Base-by-base conservation (phyloP, 2,329 filamentous ascomycete species). In the Aspergillus oerlinghausenensis region DNA sequence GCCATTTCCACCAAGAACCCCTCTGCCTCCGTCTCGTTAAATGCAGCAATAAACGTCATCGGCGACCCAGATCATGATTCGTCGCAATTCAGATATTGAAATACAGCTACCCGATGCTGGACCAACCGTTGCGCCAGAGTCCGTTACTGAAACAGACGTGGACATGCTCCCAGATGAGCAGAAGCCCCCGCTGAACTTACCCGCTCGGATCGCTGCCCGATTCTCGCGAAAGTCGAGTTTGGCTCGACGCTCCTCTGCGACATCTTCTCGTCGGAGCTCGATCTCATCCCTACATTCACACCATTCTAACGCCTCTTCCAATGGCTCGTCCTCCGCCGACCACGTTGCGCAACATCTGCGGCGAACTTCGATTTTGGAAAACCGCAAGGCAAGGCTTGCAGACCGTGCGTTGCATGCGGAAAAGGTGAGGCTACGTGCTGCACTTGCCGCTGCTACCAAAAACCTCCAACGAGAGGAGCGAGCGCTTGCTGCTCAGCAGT, bases 351-450 rank as follows among this genome's bases (percentile, higher is more conserved):
- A 87, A 72, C 84, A 87, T 68, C 78, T 87, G 29, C 84, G 85
- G 50, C 82, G 85, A 50, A 80, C 83, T 14, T 86, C 84, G 35
- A 87, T 88, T 50, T 79, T 88, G 55, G 85, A 88, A 64, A 83
- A 74, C 55, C 81, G 85, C 56, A 87, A 86, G 67, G 84, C 84
- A 21, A 78, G 84, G 54, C 75, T 87, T 45, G 85, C 85, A 52
- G 85, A 87, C 66, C 77, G 84, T 43, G 85, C 85, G 5, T 82
- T 84, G 11, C 84, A 88, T 74, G 85, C 82, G 28, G 85, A 88
- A 67, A 84, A 87, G 67, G 85, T 88, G 51, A 79, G 85, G 63
- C 71, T 86, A 57, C 82, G 85, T 49, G 85, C 85, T 52, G 83
- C 84, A 1, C 70, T 85, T 58, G 82, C 82, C 38, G 82, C 84